Evolutionary conservation across 2,329 filamentous ascomycete genomes (phyloP), one percentile per base, ranked within the genome.

Genomic region (Phoma sp.): DNA sequence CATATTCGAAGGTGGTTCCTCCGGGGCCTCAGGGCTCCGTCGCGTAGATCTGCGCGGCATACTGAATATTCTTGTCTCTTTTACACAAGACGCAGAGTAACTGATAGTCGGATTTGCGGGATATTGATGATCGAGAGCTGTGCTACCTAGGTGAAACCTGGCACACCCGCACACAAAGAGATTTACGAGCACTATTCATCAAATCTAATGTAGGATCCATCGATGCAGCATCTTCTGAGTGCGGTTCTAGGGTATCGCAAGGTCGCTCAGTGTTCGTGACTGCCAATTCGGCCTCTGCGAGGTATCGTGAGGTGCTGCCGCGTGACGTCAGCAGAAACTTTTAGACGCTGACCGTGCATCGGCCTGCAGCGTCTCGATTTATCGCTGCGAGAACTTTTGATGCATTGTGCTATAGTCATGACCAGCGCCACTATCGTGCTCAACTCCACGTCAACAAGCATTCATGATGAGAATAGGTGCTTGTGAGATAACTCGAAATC

Each of bases 281-380:
- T 36, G 22, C 22, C 30, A 14, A 22, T 3, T 10, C 42, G 50
- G 42, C 30, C 41, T 27, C 13, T 40, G 7, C 7, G 25, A 30
- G 37, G 40, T 37, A 18, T 42, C 24, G 42, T 40, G 35, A 47
- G 47, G 47, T 51, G 43, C 47, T 47, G 38, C 33, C 22, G 47
- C 52, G 47, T 56, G 52, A 56, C 52, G 52, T 56, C 52, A 56
- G 47, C 52, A 56, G 43, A 56, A 51, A 50, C 41, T 55, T 55
- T 55, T 50, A 48, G 22, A 32, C 32, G 47, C 29, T 14, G 46
- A 47, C 52, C 52, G 52, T 55, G 52, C 52, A 50, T 55, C 18
- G 9, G 36, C 37, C 36, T 47, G 29, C 52, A 36, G 37, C 29
- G 14, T 47, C 11, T 50, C 37, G 36, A 44, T 33, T 49, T 47